Base-by-base conservation (phyloP, 306 rosid genomes). In the Lathyrus oleraceus region DNA sequence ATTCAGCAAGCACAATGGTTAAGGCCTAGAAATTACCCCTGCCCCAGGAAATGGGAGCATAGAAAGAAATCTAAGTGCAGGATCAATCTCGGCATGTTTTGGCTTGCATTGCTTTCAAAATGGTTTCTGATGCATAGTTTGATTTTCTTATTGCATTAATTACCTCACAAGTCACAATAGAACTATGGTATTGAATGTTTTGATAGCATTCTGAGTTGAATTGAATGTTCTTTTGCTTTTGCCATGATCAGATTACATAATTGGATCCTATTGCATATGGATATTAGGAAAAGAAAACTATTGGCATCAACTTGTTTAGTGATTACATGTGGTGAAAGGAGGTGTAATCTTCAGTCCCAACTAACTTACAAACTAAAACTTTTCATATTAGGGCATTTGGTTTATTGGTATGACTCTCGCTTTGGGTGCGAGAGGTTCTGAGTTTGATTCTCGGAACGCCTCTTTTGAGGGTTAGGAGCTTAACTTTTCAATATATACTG, bases 61-160 rank as follows among this genome's bases (percentile, higher is more conserved):
- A 27, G 1, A 27, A 27, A 27, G 2, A 45, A 45, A 45, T 6
- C 52, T 6, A 45, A 5, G 53, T 47, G 23, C 21, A 47, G 53
- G 21, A 47, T 47, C 53, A 15, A 15, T 47, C 19, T 15, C 10
- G 15, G 19, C 21, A 47, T 15, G 6, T 47, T 47, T 47, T 19
- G 23, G 23, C 54, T 48, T 48, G 39, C 28, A 39, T 59, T 59
- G 65, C 44, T 59, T 59, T 32, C 65, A 15, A 59, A 59, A 1
- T 43, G n/a, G 15, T 43, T 43, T 43, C 16, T 43, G 48, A 43
- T 43, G 48, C 48, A 43, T 16, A 16, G 12, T 36, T 10, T 10
- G 20, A 63, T 63, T 40, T 40, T 1, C 53, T 11, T 19, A 63
- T 3, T 40, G 52, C 36, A 40, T 20, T 53, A 53, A 20, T 63